Evolutionary conservation across 768 basidiomycete genomes (phyloP), one percentile per base, ranked within the genome.

Genomic region (Lactifluus hygrophoroides): DNA sequence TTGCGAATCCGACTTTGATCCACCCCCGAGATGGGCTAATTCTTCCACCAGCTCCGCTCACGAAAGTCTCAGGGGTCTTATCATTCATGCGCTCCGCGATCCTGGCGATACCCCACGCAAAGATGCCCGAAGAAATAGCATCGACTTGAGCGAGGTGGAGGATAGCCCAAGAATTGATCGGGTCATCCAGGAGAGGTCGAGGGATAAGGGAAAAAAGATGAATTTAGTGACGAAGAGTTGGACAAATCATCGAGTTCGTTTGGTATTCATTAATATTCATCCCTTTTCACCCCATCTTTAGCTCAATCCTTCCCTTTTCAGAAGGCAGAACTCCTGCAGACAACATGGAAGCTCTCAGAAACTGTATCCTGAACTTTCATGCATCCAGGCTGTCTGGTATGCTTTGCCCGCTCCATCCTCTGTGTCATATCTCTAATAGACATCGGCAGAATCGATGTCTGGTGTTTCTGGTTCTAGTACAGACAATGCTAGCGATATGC

Each of bases 61-160:
- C 30, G 64, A 62, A 19, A 58, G 54, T n/a, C 40, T 63, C 44
- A 56, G 30, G 51, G 53, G 55, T 30, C 30, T 64, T 34, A 56
- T 64, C 48, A 50, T 54, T n/a, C 52, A 63, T n/a, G 64, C 50
- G 25, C 57, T 63, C 17, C 61, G 61, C 34, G 37, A 43, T 8
- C 50, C 63, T 17, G 54, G 61, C 17, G 50, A 54, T 38, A 53
- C 50, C n/a, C 58, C 58, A 25, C 48, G 58, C 21, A 58, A 54
- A 32, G 25, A 28, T 17, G 47, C 25, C 17, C 53, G 64, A 35
- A 55, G 64, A 37, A 64, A 64, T 40, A 64, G 64, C 54, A 63
- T 64, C n/a, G 64, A 64, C 40, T 51, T 37, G 45, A 63, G 64
- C 54, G 64, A 59, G 57, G 61, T 63, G n/a, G 61, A 62, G 45